Base-by-base conservation (phyloP, 1,284 basidiomycete genomes). In the Rhodotorula sp. region DNA sequence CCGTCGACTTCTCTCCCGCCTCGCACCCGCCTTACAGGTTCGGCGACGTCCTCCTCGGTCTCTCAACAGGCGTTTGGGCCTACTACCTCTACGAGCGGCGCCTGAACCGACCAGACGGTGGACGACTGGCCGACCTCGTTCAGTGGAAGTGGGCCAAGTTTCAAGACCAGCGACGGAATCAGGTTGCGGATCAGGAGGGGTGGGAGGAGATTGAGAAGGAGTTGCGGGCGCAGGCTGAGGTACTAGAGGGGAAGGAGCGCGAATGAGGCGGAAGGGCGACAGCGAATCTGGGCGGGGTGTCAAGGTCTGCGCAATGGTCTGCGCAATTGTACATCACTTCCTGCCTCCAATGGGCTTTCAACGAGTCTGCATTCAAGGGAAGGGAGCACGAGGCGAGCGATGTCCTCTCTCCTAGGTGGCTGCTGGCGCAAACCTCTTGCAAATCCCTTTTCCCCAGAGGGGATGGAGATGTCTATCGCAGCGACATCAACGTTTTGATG, bases 11-110 rank as follows among this genome's bases (percentile, higher is more conserved):
- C 10, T 31, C 16, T 59, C 30, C 6, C 58, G 24, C 53, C n/a
- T 24, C 18, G 22, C 24, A 24, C 22, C n/a, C 13, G n/a, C 10
- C 37, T 20, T 2, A 1, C 40, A 69, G 67, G 20, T 58, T 40
- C 48, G 67, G 67, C 26, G 67, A 69, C 54, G 50, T 69, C 28
- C 24, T 53, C 7, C 55, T 69, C 24, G 67, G 63, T 28, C n/a
- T 62, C 11, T 8, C 51, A 4, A 69, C 67, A 9, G 67, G 67
- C 22, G 51, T 65, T 4, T 59, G 57, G 30, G 67, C 59, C 53
- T 69, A 69, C 63, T 30, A 30, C 26, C 55, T 65, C 2, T 69
- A 69, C 55, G 67, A 69, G 56, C 59, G 62, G 6, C 61, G 60
- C 4, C 31, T 58, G 2, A 11, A 54, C 44, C 53, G 67, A 6